phyloP scores from a whole-genome alignment of 1,284 basidiomycete species.

The Trichosporon sp. region DNA sequence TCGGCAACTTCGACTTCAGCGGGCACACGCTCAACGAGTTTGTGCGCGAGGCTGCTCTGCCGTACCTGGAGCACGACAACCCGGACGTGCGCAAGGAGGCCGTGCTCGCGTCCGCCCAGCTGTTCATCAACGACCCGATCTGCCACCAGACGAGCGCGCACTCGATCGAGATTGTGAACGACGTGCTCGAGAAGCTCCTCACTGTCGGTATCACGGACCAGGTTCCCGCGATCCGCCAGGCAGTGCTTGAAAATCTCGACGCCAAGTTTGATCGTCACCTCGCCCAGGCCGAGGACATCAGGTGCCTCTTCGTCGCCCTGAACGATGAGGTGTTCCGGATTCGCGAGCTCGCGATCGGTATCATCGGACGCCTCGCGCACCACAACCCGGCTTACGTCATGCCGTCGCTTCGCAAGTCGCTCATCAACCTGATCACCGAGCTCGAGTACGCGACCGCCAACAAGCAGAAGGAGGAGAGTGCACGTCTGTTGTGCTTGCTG shows the following conservation, averaged over 20 bases:
- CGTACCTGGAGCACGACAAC: constrained; percentile 92
- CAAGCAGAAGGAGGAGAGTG: constrained; percentile 83
- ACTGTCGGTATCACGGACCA: constrained; percentile 98
- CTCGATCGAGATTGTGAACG: constrained; percentile 96
- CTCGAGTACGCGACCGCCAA: constrained; percentile 93
- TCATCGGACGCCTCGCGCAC: constrained; percentile 91
- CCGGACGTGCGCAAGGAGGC: constrained; percentile 87
- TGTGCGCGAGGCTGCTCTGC: constrained; percentile 86
- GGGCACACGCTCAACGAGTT: constrained; percentile 96
- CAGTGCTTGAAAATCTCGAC: constrained; percentile 84
- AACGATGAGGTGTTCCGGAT: constrained; percentile 98
- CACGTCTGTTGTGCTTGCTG: constrained; percentile 79
- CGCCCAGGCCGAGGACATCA: constrained; percentile 97
- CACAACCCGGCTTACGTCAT: constrained; percentile 99
- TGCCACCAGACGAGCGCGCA: constrained; percentile 95
- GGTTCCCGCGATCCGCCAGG: constrained; percentile 71
- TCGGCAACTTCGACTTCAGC: constrained; percentile 93
- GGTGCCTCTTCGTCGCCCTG: constrained; percentile 93
- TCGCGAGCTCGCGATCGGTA: constrained; percentile 81
- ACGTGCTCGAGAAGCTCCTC: constrained; percentile 94
- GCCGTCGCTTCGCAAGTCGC: constrained; percentile 91
- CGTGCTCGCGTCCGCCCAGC: constrained; percentile 85
- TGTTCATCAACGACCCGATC: constrained; percentile 94
- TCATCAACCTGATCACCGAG: constrained; percentile 96
- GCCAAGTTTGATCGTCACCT: constrained; percentile 96